These are phyloP conservation scores for Brassica incana DNA, from an alignment of 345 rosid species.

Conservation along the genomic window DNA sequence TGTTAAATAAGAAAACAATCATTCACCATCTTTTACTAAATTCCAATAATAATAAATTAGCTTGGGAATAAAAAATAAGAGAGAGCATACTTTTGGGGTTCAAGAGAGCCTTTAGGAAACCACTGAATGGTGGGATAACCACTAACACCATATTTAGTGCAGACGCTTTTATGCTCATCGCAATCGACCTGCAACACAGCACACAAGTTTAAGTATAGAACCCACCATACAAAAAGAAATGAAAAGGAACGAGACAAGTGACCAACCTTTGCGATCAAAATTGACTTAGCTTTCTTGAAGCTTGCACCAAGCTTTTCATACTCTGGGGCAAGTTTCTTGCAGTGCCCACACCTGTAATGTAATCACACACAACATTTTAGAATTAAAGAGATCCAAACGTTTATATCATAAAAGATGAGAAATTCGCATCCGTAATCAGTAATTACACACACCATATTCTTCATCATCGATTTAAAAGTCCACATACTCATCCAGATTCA, in stretches of 20 bases:
- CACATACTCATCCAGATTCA: background rate
- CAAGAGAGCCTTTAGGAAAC: slow-evolving; percentile 96
- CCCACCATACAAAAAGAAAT: background rate
- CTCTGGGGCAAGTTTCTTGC: slow-evolving; percentile 98
- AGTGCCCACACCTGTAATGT: slow-evolving; percentile 93
- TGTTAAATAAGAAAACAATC: slow-evolving; percentile 13
- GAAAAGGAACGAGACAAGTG: background rate
- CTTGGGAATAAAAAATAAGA: background rate
- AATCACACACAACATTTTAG: background rate
- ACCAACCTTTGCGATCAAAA: slow-evolving; percentile 89
- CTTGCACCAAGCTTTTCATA: slow-evolving; percentile 89
- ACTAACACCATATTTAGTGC: slow-evolving; percentile 88
- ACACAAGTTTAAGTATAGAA: slow-evolving; percentile 23
- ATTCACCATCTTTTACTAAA: background rate
- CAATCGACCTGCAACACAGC: slow-evolving; percentile 78
- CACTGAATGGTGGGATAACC: slow-evolving; percentile 94
- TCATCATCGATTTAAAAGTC: background rate
- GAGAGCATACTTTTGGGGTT: slow-evolving; percentile 77
- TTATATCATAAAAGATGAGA: too few relatives aligned
- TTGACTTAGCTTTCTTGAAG: slow-evolving; percentile 83
- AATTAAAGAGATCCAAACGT: too few relatives aligned
- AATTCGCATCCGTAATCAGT: too few relatives aligned
- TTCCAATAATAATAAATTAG: background rate
- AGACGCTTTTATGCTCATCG: slow-evolving; percentile 85
- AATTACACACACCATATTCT: too few relatives aligned